A percentile compares a stretch with the other conserved stretches of the same genome.
Evolutionary conservation across 768 basidiomycete species (phyloP).

Genomic region (Pulveroboletus sp.): DNA sequence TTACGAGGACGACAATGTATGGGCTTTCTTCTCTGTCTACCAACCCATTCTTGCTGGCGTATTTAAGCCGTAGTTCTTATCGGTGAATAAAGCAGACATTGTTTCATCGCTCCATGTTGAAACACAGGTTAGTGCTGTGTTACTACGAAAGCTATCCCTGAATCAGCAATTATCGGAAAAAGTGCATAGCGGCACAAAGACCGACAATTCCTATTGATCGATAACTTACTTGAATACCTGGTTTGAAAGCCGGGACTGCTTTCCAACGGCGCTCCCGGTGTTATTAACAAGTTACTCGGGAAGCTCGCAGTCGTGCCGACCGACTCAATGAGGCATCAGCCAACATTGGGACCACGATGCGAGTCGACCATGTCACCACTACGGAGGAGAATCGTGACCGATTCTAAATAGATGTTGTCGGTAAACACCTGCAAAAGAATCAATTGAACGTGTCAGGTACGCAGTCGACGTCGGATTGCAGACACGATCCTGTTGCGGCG

Average conservation of each 20-base stretch:
- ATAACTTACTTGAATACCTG: conserved; percentile 14
- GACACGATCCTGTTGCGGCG: not conserved
- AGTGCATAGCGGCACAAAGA: not conserved
- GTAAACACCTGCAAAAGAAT: not conserved
- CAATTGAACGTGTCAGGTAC: not conserved
- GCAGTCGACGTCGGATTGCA: conserved; percentile 6
- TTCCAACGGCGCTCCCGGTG: conserved; percentile 4
- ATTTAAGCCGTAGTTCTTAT: conserved; percentile 21
- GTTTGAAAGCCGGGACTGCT: conserved; percentile 22
- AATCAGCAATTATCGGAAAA: conserved; percentile 1
- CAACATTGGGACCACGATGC: conserved; percentile 2
- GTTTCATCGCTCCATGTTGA: not conserved
- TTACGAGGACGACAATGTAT: not conserved
- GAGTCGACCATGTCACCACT: not conserved
- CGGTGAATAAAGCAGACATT: conserved; percentile 9
- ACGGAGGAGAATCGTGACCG: conserved; percentile 2
- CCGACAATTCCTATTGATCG: conserved; percentile 2
- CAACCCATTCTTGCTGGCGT: conserved; percentile 1
- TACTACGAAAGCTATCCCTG: not conserved
- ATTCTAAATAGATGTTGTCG: not conserved
- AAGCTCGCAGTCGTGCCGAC: not conserved
- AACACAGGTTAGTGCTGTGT: conserved; percentile 3
- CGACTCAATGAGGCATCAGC: not conserved
- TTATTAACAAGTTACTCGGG: not conserved
- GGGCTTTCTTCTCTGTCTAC: not conserved